Percentiles rank a stretch among this genome's conserved stretches.
Evolutionary conservation across 1,284 basidiomycete species (phyloP).

Genomic region (Erythrobasidium hasegawianum): DNA sequence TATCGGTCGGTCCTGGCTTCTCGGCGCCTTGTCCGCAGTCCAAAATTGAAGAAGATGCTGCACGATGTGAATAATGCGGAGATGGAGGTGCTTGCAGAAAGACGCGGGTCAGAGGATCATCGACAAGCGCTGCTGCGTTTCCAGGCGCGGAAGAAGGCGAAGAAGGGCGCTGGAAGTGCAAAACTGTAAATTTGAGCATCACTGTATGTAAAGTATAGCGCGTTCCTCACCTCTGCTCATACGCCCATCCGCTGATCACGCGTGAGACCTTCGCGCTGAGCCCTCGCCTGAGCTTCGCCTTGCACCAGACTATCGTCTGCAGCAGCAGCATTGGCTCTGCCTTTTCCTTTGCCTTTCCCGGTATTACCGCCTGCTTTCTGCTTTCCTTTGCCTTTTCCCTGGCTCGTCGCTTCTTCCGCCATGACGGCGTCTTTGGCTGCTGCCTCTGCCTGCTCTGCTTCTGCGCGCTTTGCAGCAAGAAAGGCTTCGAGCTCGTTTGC

Average conservation of each 20-base stretch:
- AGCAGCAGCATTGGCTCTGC: not conserved
- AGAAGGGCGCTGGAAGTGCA: conserved; percentile 28
- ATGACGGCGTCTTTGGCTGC: not conserved
- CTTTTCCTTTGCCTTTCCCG: conserved; percentile 20
- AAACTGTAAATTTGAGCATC: conserved; percentile 22
- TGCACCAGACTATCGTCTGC: conserved; percentile 18
- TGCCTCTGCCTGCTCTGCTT: conserved; percentile 8
- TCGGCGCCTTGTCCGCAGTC: conserved; percentile 28
- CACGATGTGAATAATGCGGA: conserved; percentile 35
- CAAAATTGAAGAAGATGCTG: conserved; percentile 19
- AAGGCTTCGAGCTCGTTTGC: conserved; percentile 23
- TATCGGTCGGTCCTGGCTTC: conserved; percentile 31
- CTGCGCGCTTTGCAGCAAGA: conserved; percentile 13
- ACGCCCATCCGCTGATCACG: conserved; percentile 26
- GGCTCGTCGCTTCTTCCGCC: conserved; percentile 7
- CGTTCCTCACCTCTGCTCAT: not conserved
- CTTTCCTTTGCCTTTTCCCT: conserved; percentile 16
- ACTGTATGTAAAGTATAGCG: not conserved
- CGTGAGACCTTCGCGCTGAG: not conserved
- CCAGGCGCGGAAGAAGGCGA: conserved; percentile 33
- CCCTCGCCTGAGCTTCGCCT: conserved; percentile 9
- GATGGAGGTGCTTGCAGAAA: conserved; percentile 32
- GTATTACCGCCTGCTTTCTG: not conserved
- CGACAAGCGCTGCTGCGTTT: conserved; percentile 33
- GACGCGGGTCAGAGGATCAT: conserved; percentile 33